Evolutionary conservation across 2,329 filamentous ascomycete species (phyloP).

Genomic region (Penicillium sp.): DNA sequence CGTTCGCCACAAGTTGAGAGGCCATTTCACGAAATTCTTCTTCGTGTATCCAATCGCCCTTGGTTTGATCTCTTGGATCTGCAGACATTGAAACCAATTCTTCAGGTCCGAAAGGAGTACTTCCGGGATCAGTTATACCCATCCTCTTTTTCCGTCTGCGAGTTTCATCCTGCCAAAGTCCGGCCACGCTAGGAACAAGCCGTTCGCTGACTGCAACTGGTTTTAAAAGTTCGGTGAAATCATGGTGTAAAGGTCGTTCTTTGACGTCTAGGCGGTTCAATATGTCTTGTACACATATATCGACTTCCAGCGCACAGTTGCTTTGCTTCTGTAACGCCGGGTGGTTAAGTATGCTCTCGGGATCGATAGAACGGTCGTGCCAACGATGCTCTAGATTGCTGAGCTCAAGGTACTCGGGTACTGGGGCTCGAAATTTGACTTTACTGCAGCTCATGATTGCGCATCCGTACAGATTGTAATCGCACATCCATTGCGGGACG

Average conservation of each 20-base stretch:
- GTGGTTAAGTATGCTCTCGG: slow-evolving; percentile 58
- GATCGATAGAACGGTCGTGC: slow-evolving; percentile 70
- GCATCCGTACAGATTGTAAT: slow-evolving; percentile 96
- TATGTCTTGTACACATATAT: slow-evolving; percentile 85
- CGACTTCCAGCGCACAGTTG: slow-evolving; percentile 84
- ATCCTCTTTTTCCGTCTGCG: slow-evolving; percentile 70
- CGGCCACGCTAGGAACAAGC: slow-evolving; percentile 88
- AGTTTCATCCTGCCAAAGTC: slow-evolving; percentile 87
- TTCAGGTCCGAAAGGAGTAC: slow-evolving; percentile 75
- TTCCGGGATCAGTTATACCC: slow-evolving; percentile 59
- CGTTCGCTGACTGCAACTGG: slow-evolving; percentile 67
- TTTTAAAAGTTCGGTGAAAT: slow-evolving; percentile 70
- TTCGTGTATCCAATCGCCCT: slow-evolving; percentile 90
- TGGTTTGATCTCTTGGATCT: slow-evolving; percentile 65
- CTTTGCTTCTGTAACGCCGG: slow-evolving; percentile 69
- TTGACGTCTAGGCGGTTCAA: slow-evolving; percentile 72
- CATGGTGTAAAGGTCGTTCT: slow-evolving; percentile 76
- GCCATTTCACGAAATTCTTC: slow-evolving; percentile 71
- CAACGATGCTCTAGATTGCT: slow-evolving; percentile 64
- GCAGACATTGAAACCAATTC: slow-evolving; percentile 86
- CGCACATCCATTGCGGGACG: slow-evolving; percentile 93
- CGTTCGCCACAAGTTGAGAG: slow-evolving; percentile 59
- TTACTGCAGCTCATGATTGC: slow-evolving; percentile 72
- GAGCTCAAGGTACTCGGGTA: slow-evolving; percentile 67
- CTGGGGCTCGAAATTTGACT: slow-evolving; percentile 68